phyloP scores from a whole-genome alignment of 2,329 filamentous ascomycete species.

The Periconia macrospinosa region DNA sequence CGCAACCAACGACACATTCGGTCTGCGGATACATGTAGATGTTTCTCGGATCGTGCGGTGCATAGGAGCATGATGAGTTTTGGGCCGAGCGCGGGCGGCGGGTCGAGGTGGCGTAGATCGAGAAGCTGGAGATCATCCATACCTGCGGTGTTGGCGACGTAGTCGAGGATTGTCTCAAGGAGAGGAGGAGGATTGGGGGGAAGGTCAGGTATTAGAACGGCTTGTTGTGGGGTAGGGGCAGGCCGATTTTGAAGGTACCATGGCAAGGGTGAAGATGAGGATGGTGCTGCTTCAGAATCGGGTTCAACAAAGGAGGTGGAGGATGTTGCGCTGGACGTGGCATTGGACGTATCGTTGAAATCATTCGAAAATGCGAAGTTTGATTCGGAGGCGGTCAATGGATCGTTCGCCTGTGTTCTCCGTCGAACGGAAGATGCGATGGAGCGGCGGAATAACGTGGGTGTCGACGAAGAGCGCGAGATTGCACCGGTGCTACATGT shows the following conservation, averaged over 20 bases:
- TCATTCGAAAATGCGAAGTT: slow-evolving; percentile 15
- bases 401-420: slow-evolving; percentile 16
- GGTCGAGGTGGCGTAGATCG: slow-evolving; percentile 82
- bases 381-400: slow-evolving; percentile 9
- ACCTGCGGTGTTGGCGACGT: slow-evolving; percentile 81
- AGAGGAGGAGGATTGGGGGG: slow-evolving; percentile 72
- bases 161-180: slow-evolving; percentile 71
- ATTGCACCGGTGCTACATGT: slow-evolving; percentile 18
- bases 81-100: slow-evolving; percentile 81
- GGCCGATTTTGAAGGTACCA: slow-evolving; percentile 78
- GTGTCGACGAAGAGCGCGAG: slow-evolving; percentile 2
- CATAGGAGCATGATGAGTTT: slow-evolving; percentile 92
- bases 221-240: slow-evolving; percentile 47
- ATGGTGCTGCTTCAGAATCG: slow-evolving; percentile 4
- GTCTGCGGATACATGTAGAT: slow-evolving; percentile 88
- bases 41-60: slow-evolving; percentile 88
- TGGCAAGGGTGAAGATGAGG: slow-evolving; percentile 50
- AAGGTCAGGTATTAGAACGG: slow-evolving; percentile 63
- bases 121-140: slow-evolving; percentile 79
- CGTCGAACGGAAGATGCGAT: slow-evolving; percentile 23
- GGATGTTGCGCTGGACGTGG: not conserved
- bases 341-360: not conserved
- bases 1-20: slow-evolving; percentile 86
- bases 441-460: slow-evolving; percentile 13
- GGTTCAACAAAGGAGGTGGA: not conserved